A percentile compares a stretch with the other conserved stretches of the same genome.
phyloP scores from a whole-genome alignment of 495 filamentous ascomycete species.

The Podospora pseudocomata region DNA sequence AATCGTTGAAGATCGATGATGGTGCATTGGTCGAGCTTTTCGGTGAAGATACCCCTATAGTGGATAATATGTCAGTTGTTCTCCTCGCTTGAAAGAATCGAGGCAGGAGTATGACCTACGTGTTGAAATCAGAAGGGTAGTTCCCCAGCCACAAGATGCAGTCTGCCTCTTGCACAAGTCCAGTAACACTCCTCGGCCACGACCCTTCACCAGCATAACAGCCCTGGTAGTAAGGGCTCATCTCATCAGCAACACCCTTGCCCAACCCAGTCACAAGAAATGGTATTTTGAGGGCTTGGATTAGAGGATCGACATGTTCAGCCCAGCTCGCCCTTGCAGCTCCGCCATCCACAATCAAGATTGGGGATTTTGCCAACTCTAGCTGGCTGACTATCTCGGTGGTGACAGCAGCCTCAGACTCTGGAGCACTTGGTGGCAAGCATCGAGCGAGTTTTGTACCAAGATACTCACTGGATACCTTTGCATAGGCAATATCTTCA shows the following conservation, averaged over 20 bases:
- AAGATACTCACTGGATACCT: constrained; percentile 24
- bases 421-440: constrained; percentile 17
- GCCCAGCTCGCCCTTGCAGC: constrained; percentile 25
- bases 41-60: constrained; percentile 38
- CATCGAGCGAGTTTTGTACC: constrained; percentile 19
- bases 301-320: constrained; percentile 27
- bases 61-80: neutral
- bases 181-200: constrained; percentile 15
- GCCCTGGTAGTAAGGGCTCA: constrained; percentile 31
- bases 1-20: constrained; percentile 43
- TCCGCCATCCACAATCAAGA: constrained; percentile 36
- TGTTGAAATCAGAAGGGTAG: constrained; percentile 33
- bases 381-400: constrained; percentile 26
- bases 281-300: constrained; percentile 31
- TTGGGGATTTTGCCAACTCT: constrained; percentile 27
- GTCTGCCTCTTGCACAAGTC: constrained; percentile 34
- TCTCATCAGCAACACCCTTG: constrained; percentile 36
- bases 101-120: constrained; percentile 7
- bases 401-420: constrained; percentile 23
- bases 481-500: constrained; percentile 33
- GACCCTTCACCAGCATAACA: constrained; percentile 32
- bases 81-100: neutral
- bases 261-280: constrained; percentile 35
- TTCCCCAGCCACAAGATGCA: constrained; percentile 38
- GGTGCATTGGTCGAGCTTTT: constrained; percentile 20